Base-by-base conservation (phyloP, 352 stramenopile genomes). In the Pythium brachiatum region DNA sequence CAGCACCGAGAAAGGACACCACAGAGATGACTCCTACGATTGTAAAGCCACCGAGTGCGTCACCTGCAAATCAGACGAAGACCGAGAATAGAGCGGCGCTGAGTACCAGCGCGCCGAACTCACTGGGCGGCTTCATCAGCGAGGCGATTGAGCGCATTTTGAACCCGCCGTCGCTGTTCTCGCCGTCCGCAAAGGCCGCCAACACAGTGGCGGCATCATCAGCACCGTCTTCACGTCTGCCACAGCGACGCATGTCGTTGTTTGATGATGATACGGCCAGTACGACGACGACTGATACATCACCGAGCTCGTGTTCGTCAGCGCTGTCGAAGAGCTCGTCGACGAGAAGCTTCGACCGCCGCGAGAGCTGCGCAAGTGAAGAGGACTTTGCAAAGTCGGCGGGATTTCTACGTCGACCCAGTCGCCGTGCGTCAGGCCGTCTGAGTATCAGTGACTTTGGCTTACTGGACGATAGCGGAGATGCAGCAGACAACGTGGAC, bases 361-460 rank as follows among this genome's bases (percentile, higher is more conserved):
- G 76, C 26, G 70, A 80, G 32, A 89, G 78, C 57, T 73, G 55
- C n/a, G 56, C 76, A 3, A 85, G 75, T n/a, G 80, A 88, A 50
- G 73, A 89, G 53, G 70, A 81, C 32, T 86, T 89, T 52, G 79
- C 74, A 11, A 78, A 76, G 23, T 90, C 81, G 2, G 81, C 81
- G 1, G 81, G 81, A 1, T 93, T 91, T 50, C 64, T 93, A 7
- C 78, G 78, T 7, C 76, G 79, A 25, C 76, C 57, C 1, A 60
- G 81, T 31, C 81, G 77, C 16, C 81, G 83, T 27, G 69, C 79
- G 18, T 90, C 80, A 1, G 78, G 78, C 6, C 70, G 84, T 0
- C 66, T 93, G 7, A 92, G 77, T 41, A 83, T 92, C 18, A 89
- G 73, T 44, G 86, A 95, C 56, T 89, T 92, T 68, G 86, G 86